Percentiles rank a stretch among this genome's conserved stretches.
Conservation (phyloP, 1,284 basidiomycete species). For the Inonotus hispidus region DNA sequence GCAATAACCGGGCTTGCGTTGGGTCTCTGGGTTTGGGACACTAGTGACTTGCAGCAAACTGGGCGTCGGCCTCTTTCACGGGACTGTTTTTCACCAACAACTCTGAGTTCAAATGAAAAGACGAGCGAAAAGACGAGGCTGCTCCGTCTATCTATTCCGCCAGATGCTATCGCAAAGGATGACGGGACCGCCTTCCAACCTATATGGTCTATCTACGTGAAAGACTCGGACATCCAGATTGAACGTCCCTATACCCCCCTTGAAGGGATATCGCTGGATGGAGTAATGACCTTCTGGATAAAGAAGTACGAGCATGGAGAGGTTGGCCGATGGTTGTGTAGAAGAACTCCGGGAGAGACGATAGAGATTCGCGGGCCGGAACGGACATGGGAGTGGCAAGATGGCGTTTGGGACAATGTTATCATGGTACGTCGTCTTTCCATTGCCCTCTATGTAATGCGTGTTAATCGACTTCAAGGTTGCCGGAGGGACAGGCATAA, state of each 20-base stretch:
- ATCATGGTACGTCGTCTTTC: conserved; percentile 53
- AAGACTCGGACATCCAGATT: conserved; percentile 86
- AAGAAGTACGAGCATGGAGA: conserved; percentile 77
- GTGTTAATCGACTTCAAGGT: conserved; percentile 41
- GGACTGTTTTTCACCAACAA: conserved; percentile 57
- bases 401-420: conserved; percentile 66
- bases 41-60: not conserved
- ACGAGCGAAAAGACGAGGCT: conserved; percentile 54
- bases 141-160: conserved; percentile 53
- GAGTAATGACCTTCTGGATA: conserved; percentile 68
- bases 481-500: conserved; percentile 79
- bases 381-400: conserved; percentile 64
- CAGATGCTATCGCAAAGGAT: conserved; percentile 32
- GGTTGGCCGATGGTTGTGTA: conserved; percentile 76
- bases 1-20: not conserved
- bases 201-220: conserved; percentile 75
- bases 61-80: conserved; percentile 41
- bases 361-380: conserved; percentile 77
- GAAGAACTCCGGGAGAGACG: conserved; percentile 57
- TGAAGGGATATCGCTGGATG: conserved; percentile 57
- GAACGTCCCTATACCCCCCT: conserved; percentile 81
- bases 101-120: conserved; percentile 46
- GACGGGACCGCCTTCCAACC: conserved; percentile 30
- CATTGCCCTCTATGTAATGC: conserved; percentile 8
- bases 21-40: conserved; percentile 11